A percentile compares a stretch with the other conserved stretches of the same genome.
phyloP scores from a whole-genome alignment of 768 basidiomycete genomes.

The Harrya chromipes region DNA sequence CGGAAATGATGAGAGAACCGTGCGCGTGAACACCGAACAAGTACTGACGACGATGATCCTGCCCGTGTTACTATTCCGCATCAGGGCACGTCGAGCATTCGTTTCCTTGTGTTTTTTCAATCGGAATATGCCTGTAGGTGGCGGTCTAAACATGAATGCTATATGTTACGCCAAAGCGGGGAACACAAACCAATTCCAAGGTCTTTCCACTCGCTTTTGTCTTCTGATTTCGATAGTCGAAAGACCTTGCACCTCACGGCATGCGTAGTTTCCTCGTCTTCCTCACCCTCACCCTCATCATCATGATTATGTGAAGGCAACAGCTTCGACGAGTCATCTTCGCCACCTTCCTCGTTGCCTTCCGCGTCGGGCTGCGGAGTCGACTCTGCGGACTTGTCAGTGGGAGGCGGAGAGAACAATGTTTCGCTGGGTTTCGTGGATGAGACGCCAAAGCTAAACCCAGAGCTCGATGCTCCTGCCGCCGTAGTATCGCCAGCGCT shows the following conservation, averaged over 20 bases:
- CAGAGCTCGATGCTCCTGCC: slow-evolving; percentile 11
- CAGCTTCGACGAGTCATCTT: slow-evolving; percentile 27
- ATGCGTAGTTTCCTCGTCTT: slow-evolving; percentile 69
- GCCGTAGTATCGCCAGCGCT: slow-evolving; percentile 18
- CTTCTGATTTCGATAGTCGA: slow-evolving; percentile 51
- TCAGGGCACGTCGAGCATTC: slow-evolving; percentile 53
- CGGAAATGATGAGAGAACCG: slow-evolving; percentile 4
- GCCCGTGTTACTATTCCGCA: slow-evolving; percentile 72
- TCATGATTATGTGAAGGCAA: slow-evolving; percentile 45
- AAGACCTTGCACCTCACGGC: slow-evolving; percentile 60
- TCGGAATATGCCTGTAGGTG: slow-evolving; percentile 54
- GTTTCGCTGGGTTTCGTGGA: slow-evolving; percentile 21
- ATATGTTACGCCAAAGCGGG: not conserved
- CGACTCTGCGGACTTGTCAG: slow-evolving; percentile 30
- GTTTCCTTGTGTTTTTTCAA: slow-evolving; percentile 73
- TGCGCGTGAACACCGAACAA: not conserved
- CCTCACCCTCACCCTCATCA: slow-evolving; percentile 76
- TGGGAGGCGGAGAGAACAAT: slow-evolving; percentile 26
- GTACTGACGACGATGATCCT: slow-evolving; percentile 68
- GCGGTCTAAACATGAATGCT: not conserved
- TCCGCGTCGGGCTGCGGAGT: slow-evolving; percentile 29
- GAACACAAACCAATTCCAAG: slow-evolving; percentile 58
- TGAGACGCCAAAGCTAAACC: slow-evolving; percentile 24
- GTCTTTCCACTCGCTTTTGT: slow-evolving; percentile 55
- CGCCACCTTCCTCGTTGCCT: slow-evolving; percentile 25